A percentile compares a stretch with the other conserved stretches of the same genome.
Evolutionary conservation across 495 filamentous ascomycete species (phyloP).

Genomic region (Hyaloscypha bicolor): DNA sequence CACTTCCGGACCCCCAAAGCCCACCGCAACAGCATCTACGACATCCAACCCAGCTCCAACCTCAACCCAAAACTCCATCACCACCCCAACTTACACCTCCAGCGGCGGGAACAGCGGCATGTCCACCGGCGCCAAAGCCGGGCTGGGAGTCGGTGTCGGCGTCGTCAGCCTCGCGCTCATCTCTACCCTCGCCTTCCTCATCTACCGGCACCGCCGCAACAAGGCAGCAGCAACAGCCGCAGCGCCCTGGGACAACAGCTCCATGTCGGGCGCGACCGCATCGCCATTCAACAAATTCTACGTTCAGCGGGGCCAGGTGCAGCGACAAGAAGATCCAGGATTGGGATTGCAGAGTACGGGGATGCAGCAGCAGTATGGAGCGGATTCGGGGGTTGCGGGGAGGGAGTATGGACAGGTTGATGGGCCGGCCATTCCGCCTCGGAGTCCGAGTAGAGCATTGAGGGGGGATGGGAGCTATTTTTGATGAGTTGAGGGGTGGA

Average conservation of each 20-base stretch:
- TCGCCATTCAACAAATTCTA: neutral
- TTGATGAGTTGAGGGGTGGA: neutral
- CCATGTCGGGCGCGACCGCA: neutral
- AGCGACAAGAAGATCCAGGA: neutral
- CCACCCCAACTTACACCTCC: neutral
- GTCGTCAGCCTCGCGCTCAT: neutral
- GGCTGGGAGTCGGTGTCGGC: neutral
- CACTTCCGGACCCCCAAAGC: neutral
- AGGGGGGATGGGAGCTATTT: neutral
- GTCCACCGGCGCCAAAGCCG: neutral
- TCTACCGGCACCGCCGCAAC: neutral
- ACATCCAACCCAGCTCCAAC: neutral
- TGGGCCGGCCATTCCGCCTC: conserved; percentile 1
- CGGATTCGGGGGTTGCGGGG: neutral
- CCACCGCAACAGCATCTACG: neutral
- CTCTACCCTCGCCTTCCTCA: neutral
- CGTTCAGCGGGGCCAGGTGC: neutral
- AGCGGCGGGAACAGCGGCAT: neutral
- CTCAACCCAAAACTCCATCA: neutral
- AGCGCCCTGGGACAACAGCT: neutral
- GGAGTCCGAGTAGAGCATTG: neutral
- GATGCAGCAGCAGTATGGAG: neutral
- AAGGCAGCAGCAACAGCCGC: neutral
- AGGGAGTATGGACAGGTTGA: neutral
- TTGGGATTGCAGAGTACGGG: conserved; percentile 8